Evolutionary conservation across 2,329 filamentous ascomycete genomes (phyloP).

Genomic region (Rutstroemia sydowiana): DNA sequence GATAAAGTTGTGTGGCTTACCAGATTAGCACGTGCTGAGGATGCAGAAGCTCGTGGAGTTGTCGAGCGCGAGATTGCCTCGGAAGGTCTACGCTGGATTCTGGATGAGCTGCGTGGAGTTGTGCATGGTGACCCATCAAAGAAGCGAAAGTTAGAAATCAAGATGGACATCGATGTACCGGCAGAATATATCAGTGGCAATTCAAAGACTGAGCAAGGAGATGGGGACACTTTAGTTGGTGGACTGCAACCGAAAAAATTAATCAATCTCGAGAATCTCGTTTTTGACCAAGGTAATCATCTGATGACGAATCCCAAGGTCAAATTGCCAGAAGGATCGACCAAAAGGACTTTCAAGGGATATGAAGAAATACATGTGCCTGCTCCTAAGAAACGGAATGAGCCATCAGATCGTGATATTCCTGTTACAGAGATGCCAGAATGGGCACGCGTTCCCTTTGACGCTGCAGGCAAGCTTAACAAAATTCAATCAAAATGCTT

Average conservation of each 20-base stretch:
- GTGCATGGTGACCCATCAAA: slow-evolving; percentile 46
- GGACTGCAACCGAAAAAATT: slow-evolving; percentile 79
- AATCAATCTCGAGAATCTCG: slow-evolving; percentile 90
- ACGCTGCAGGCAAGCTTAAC: slow-evolving; percentile 79
- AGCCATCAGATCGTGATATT: slow-evolving; percentile 72
- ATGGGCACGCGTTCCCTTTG: slow-evolving; percentile 84
- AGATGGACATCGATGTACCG: slow-evolving; percentile 85
- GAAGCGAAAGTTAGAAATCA: slow-evolving; percentile 73
- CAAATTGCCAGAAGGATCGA: slow-evolving; percentile 85
- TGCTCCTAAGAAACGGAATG: slow-evolving; percentile 77
- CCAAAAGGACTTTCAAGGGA: slow-evolving; percentile 91
- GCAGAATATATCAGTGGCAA: slow-evolving; percentile 47
- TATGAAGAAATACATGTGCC: slow-evolving; percentile 99
- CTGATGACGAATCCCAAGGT: slow-evolving; percentile 99
- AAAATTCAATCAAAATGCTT: slow-evolving; percentile 94
- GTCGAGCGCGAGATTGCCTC: slow-evolving; percentile 89
- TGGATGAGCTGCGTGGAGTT: slow-evolving; percentile 81
- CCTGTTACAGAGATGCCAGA: slow-evolving; percentile 84
- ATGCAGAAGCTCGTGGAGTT: slow-evolving; percentile 64
- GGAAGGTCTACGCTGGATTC: slow-evolving; percentile 75
- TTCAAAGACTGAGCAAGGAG: slow-evolving; percentile 42
- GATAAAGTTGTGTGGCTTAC: slow-evolving; percentile 97
- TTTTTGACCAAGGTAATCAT: slow-evolving; percentile 97
- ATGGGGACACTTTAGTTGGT: slow-evolving; percentile 65
- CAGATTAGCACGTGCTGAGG: slow-evolving; percentile 73